phyloP scores from a whole-genome alignment of 1,284 basidiomycete species.

The Pseudozyma sp. region DNA sequence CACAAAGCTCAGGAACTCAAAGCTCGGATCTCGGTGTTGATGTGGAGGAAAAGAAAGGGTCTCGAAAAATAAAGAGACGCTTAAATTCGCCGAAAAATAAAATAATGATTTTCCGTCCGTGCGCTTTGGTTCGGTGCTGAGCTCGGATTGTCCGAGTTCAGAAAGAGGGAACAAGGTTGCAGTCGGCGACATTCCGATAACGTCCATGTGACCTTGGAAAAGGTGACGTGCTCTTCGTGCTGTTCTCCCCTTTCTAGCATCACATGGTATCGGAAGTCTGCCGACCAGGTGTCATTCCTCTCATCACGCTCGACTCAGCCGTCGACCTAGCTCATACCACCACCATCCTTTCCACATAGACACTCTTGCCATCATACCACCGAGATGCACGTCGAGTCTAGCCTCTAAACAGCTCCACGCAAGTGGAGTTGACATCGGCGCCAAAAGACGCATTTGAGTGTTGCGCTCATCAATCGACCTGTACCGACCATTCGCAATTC shows the following conservation, averaged over 20 bases:
- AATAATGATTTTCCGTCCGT: slow-evolving; percentile 17
- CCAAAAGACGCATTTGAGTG: slow-evolving; percentile 13
- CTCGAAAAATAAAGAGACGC: not conserved
- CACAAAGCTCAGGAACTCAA: slow-evolving; percentile 1
- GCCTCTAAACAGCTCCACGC: slow-evolving; percentile 43
- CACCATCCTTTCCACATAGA: not conserved
- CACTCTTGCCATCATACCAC: not conserved
- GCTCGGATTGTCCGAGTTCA: slow-evolving; percentile 1
- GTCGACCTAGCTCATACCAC: not conserved
- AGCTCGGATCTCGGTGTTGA: slow-evolving; percentile 27
- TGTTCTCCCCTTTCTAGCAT: slow-evolving; percentile 3
- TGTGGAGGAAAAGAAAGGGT: slow-evolving; percentile 17
- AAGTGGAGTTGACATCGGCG: slow-evolving; percentile 41
- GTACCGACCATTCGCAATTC: not conserved
- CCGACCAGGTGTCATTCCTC: too few species aligned
- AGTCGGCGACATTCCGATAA: slow-evolving; percentile 14
- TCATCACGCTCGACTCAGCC: not conserved
- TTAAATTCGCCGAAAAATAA: not conserved
- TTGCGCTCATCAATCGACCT: not conserved
- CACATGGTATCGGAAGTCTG: slow-evolving; percentile 1
- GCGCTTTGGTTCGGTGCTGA: slow-evolving; percentile 5
- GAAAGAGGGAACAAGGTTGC: slow-evolving; percentile 11
- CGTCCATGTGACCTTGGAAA: slow-evolving; percentile 11
- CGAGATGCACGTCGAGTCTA: slow-evolving; percentile 26
- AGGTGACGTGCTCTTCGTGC: slow-evolving; percentile 12